Evolutionary conservation across 176 grass and related monocot genomes (phyloP).

Genomic region (Elymus sibiricus): DNA sequence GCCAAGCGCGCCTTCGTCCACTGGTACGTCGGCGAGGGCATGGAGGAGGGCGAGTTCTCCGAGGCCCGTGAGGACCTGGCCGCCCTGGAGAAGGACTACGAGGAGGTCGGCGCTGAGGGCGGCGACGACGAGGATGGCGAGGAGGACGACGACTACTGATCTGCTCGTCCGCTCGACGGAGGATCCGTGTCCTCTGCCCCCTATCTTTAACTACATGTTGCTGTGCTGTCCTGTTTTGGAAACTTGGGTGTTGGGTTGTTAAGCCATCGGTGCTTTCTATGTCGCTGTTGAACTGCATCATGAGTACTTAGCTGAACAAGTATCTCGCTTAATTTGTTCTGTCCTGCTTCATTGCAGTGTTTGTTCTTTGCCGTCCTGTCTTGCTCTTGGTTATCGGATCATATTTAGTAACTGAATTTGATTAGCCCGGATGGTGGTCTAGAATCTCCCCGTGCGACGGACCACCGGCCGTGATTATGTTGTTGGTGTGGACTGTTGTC

Average conservation of each 20-base stretch:
- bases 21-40: slow-evolving; percentile 45
- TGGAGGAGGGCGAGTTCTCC: slow-evolving; percentile 44
- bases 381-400: neutral
- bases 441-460: too few species aligned
- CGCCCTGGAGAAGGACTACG: slow-evolving; percentile 44
- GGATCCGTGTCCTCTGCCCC: neutral
- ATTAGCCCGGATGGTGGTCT: too few species aligned
- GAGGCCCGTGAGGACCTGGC: slow-evolving; percentile 48
- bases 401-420: too few species aligned
- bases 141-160: slow-evolving; percentile 41
- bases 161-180: neutral
- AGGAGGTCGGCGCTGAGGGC: slow-evolving; percentile 34
- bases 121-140: slow-evolving; percentile 12
- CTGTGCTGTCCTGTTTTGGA: neutral
- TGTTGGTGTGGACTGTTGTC: too few species aligned
- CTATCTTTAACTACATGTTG: neutral
- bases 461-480: too few species aligned
- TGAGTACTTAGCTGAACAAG: neutral
- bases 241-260: neutral
- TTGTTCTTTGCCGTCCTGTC: neutral
- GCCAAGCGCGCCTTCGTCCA: slow-evolving; percentile 66
- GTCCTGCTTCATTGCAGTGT: neutral
- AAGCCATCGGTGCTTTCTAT: neutral
- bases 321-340: slow-evolving; percentile 7
- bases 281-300: neutral